Percentiles rank a stretch among this genome's conserved stretches.
Conservation (phyloP, 2,329 filamentous ascomycete genomes). For the Epichloe sylvatica region DNA sequence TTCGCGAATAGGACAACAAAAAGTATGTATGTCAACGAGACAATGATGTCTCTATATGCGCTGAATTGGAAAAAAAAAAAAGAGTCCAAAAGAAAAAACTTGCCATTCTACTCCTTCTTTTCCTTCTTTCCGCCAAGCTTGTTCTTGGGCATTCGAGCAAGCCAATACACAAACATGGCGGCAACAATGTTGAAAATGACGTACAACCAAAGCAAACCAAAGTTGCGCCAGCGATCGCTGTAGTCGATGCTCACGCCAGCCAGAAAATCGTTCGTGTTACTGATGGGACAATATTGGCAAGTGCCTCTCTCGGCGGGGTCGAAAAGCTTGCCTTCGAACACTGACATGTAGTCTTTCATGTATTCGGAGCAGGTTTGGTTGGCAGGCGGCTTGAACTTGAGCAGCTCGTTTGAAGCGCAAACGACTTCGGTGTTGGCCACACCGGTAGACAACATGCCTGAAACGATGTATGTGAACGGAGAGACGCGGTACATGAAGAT, state of each 20-base stretch:
- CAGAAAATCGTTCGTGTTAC: constrained; percentile 39
- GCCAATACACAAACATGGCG: constrained; percentile 43
- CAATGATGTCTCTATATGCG: not conserved
- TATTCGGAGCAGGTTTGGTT: constrained; percentile 49
- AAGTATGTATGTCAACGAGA: not conserved
- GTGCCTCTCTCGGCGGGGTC: constrained; percentile 30
- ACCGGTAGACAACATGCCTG: constrained; percentile 55
- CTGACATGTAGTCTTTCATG: constrained; percentile 33
- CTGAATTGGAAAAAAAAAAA: too few species aligned
- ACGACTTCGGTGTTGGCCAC: constrained; percentile 51
- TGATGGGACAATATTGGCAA: constrained; percentile 43
- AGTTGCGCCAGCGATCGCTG: constrained; percentile 52
- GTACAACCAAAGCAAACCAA: constrained; percentile 48
- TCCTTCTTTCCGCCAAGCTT: constrained; percentile 21
- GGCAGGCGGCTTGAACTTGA: constrained; percentile 47
- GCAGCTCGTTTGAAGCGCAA: constrained; percentile 57
- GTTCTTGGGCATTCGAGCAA: constrained; percentile 36
- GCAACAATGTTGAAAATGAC: constrained; percentile 44
- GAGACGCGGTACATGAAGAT: constrained; percentile 68
- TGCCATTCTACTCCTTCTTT: constrained; percentile 12
- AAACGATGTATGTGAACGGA: constrained; percentile 70
- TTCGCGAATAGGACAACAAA: too few species aligned
- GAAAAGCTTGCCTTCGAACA: constrained; percentile 38
- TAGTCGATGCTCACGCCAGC: constrained; percentile 36
- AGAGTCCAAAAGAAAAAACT: too few species aligned